Evolutionary conservation across 176 grass and related monocot species (phyloP).

Genomic region (Lolium multiflorum): DNA sequence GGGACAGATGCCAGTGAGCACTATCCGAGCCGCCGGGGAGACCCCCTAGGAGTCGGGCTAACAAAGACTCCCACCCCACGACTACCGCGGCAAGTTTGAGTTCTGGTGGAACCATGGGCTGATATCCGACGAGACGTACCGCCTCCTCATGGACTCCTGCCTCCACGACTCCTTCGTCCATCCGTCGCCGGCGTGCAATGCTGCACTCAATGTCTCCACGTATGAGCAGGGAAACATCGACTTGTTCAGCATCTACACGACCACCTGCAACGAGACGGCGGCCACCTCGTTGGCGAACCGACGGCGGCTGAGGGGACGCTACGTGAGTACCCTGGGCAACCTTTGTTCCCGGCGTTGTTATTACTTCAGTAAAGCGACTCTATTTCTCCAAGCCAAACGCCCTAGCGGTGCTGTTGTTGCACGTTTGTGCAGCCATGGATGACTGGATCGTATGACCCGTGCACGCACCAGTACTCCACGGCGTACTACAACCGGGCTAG

Average conservation of each 20-base stretch:
- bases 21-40: too few relatives aligned
- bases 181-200: constrained; percentile 22
- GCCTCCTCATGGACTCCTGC: constrained; percentile 23
- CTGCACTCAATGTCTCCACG: neutral
- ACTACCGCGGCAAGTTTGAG: constrained; percentile 48
- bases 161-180: constrained; percentile 39
- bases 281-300: too few relatives aligned
- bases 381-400: neutral
- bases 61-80: neutral
- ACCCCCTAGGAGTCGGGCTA: too few relatives aligned
- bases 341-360: neutral
- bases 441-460: constrained; percentile 48
- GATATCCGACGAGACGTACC: constrained; percentile 48
- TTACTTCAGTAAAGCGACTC: neutral
- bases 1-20: too few relatives aligned
- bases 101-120: constrained; percentile 68
- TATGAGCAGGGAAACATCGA: constrained; percentile 51
- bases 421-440: constrained; percentile 29
- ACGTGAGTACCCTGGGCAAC: constrained; percentile 29
- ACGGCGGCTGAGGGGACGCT: neutral
- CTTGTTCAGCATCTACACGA: constrained; percentile 54
- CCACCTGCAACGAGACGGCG: constrained; percentile 40
- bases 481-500: constrained; percentile 25
- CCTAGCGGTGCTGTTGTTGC: neutral
- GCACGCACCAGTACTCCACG: constrained; percentile 6